phyloP scores from a whole-genome alignment of 805 yeast species.

The Teunomyces barrocoloradensis region DNA sequence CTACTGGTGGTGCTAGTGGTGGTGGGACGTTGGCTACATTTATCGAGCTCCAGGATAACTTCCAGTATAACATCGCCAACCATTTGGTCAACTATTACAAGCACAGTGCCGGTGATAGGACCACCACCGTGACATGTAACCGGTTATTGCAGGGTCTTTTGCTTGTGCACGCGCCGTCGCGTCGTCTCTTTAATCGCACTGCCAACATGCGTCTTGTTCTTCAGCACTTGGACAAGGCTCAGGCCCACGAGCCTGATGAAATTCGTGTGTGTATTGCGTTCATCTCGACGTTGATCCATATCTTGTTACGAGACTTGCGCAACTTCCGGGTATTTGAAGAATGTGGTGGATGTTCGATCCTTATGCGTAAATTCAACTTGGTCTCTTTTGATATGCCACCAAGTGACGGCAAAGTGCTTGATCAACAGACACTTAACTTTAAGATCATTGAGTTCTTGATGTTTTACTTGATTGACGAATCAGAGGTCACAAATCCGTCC shows the following conservation, averaged over 20 bases:
- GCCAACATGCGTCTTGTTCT: slow-evolving; percentile 38
- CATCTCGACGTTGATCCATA: slow-evolving; percentile 56
- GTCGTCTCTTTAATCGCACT: slow-evolving; percentile 46
- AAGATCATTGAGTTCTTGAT: slow-evolving; percentile 67
- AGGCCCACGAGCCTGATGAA: slow-evolving; percentile 4
- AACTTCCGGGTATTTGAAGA: slow-evolving; percentile 59
- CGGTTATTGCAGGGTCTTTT: slow-evolving; percentile 57
- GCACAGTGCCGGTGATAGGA: not conserved
- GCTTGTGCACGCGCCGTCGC: slow-evolving; percentile 54
- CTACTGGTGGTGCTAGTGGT: not conserved
- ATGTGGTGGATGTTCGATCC: slow-evolving; percentile 50
- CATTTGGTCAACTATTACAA: slow-evolving; percentile 26
- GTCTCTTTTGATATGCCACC: slow-evolving; percentile 8
- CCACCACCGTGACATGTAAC: slow-evolving; percentile 20
- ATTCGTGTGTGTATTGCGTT: slow-evolving; percentile 28
- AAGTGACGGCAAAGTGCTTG: slow-evolving; percentile 5
- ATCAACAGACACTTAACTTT: slow-evolving; percentile 53
- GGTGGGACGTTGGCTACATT: slow-evolving; percentile 22
- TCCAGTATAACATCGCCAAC: slow-evolving; percentile 49
- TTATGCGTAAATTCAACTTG: slow-evolving; percentile 40
- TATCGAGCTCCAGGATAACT: slow-evolving; percentile 47
- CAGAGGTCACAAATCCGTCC: slow-evolving; percentile 14
- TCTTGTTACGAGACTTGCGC: slow-evolving; percentile 54
- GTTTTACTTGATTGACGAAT: slow-evolving; percentile 66
- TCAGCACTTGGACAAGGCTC: slow-evolving; percentile 15